phyloP scores from a whole-genome alignment of 2,329 filamentous ascomycete species.

The Didymosphaeria variabile region DNA sequence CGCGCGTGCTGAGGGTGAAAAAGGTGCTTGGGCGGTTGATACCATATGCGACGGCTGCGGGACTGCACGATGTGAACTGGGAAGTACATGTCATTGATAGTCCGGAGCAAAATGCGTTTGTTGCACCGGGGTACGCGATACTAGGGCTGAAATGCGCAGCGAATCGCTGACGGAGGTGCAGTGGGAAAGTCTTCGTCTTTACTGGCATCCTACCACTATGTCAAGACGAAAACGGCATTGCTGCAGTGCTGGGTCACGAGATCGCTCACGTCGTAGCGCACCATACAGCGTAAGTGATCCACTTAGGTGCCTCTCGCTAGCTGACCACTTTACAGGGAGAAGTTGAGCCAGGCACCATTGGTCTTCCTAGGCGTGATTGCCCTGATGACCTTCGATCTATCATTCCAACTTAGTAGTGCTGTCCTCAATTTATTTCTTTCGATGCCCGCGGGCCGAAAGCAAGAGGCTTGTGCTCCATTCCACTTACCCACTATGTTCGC shows the following conservation, averaged over 20 bases:
- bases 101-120: conserved; percentile 75
- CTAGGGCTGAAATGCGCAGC: background rate
- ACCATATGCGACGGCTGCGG: conserved; percentile 66
- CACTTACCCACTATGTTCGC: conserved; percentile 1
- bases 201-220: conserved; percentile 76
- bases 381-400: conserved; percentile 53
- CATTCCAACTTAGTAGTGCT: conserved; percentile 49
- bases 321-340: conserved; percentile 57
- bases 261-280: conserved; percentile 73
- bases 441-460: conserved; percentile 72
- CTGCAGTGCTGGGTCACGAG: conserved; percentile 80
- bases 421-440: conserved; percentile 71
- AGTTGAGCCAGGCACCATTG: conserved; percentile 58
- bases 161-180: conserved; percentile 25
- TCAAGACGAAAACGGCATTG: conserved; percentile 72
- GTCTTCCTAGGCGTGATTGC: conserved; percentile 50
- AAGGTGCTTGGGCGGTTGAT: conserved; percentile 73
- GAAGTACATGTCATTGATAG: conserved; percentile 80
- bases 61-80: conserved; percentile 63
- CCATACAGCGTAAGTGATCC: conserved; percentile 41
- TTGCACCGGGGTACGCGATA: conserved; percentile 68
- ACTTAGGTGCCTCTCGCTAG: conserved; percentile 1
- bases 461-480: conserved; percentile 62
- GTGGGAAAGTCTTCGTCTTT: conserved; percentile 82
- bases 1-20: conserved; percentile 64